Evolutionary conservation across 2,329 filamentous ascomycete species (phyloP).

Genomic region (Ambrosiella beaveri): DNA sequence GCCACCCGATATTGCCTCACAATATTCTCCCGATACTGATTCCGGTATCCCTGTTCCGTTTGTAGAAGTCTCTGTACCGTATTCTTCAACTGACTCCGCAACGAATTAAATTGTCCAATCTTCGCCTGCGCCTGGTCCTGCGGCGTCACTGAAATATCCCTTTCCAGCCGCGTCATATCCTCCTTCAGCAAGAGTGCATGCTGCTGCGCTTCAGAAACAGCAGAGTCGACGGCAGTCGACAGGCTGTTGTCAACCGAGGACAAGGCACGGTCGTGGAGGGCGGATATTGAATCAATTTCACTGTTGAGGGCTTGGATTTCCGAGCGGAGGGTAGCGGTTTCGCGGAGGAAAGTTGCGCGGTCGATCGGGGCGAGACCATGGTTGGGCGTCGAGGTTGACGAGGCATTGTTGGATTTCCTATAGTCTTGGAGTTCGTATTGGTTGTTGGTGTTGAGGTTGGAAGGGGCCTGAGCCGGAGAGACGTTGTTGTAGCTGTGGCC

Average conservation of each 20-base stretch:
- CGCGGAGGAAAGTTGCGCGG: constrained; percentile 50
- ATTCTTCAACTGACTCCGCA: constrained; percentile 56
- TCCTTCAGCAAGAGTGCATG: constrained; percentile 62
- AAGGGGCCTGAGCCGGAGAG: not conserved
- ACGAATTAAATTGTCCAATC: constrained; percentile 47
- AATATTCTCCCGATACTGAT: constrained; percentile 60
- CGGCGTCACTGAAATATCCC: constrained; percentile 31
- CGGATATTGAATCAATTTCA: constrained; percentile 49
- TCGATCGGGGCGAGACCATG: constrained; percentile 24
- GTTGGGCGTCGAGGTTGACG: constrained; percentile 17
- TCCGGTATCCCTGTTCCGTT: constrained; percentile 54
- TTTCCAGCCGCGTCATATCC: constrained; percentile 60
- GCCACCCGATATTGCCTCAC: constrained; percentile 66
- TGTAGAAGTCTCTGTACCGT: constrained; percentile 53
- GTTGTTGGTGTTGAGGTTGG: constrained; percentile 13
- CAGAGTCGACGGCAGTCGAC: constrained; percentile 43
- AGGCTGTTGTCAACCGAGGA: constrained; percentile 40
- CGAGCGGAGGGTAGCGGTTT: constrained; percentile 47
- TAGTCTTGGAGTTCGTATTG: constrained; percentile 39
- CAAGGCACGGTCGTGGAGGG: constrained; percentile 55
- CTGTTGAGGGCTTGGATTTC: constrained; percentile 50
- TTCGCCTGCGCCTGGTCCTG: constrained; percentile 43
- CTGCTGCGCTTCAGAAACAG: constrained; percentile 52
- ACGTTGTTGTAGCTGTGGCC: constrained; percentile 23
- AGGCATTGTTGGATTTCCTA: constrained; percentile 18